Base-by-base conservation (phyloP, 306 rosid species). In the Macrotyloma uniflorum region DNA sequence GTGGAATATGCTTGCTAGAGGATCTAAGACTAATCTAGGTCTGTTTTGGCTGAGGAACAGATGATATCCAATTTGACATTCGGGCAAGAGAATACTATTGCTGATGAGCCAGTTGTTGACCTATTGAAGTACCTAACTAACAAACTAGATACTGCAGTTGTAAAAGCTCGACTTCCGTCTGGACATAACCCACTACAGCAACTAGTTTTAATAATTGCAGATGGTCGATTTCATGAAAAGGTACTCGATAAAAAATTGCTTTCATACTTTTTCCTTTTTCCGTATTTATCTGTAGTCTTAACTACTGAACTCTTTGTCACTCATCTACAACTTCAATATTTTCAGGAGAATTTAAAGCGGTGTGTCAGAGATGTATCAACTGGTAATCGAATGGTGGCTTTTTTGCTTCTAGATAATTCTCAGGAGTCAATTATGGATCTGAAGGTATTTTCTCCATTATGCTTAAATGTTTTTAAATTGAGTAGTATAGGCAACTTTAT, bases 21-120 rank as follows among this genome's bases (percentile, higher is more conserved):
- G 16, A 42, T 42, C 47, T 4, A 42, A 3, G 47, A 11, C 47
- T 80, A 26, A n/a, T n/a, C 43, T 38, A 9, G 43, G 51, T 71
- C 85, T 83, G 26, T 83, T 35, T 62, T 80, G 43, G 70, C 58
- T 62, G 83, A 30, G 32, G 76, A 28, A 49, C 88, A 90, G 97
- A 90, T 94, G 94, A 80, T 94, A 74, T 94, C 98, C 28, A 89
- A 87, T 81, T 83, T 94, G 74, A 89, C 98, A 11, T 94, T 94
- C 83, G 83, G 87, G 79, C 98, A 94, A 85, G 95, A 94, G 83
- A 95, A 95, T 64, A 89, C 95, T 28, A 91, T 89, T 50, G 75
- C 82, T 5, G 91, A 87, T 83, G 87, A 95, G 71, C 98, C 98
- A n/a, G 90, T 89, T 50, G 90, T 86, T 74, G 98, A 95, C 71